A percentile compares a stretch with the other conserved stretches of the same genome.
These are phyloP conservation scores for Aquilaria agallochum DNA, from an alignment of 441 rosid species.

Conservation along the genomic window DNA sequence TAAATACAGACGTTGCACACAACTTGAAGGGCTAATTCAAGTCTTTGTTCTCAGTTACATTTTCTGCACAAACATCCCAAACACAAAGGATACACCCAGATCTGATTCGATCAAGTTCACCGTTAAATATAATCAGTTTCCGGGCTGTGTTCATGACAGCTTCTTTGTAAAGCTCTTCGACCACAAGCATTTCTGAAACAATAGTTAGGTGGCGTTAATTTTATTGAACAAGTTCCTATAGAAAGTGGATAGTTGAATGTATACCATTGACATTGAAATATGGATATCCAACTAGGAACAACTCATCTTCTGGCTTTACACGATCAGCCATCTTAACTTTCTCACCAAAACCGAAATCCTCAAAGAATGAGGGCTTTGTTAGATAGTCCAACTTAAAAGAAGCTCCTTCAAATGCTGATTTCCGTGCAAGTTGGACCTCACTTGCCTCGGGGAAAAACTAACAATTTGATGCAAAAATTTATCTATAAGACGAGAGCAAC, in stretches of 20 bases:
- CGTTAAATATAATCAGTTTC: constrained; percentile 79
- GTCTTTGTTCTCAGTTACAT: neutral
- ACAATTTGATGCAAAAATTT: constrained; percentile 12
- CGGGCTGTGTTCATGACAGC: constrained; percentile 60
- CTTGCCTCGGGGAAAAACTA: constrained; percentile 97
- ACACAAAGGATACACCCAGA: constrained; percentile 91
- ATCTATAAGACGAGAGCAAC: neutral
- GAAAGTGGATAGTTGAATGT: constrained; percentile 15
- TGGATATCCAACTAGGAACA: constrained; percentile 86
- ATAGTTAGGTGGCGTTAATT: constrained; percentile 10
- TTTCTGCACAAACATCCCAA: no score
- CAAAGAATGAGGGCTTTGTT: constrained; percentile 86
- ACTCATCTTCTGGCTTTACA: constrained; percentile 72
- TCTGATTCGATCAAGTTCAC: constrained; percentile 94
- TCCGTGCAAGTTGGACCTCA: constrained; percentile 75
- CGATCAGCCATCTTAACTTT: constrained; percentile 83
- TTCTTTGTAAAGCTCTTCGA: constrained; percentile 94
- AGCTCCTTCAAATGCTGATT: constrained; percentile 70
- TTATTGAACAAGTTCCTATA: constrained; percentile 1
- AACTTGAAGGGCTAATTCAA: neutral
- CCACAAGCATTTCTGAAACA: constrained; percentile 90
- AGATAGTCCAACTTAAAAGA: constrained; percentile 82
- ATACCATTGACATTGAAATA: constrained; percentile 95
- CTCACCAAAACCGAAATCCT: constrained; percentile 81
- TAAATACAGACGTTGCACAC: constrained; percentile 7